phyloP scores from a whole-genome alignment of 345 rosid species.

The Syzygium aromaticum region DNA sequence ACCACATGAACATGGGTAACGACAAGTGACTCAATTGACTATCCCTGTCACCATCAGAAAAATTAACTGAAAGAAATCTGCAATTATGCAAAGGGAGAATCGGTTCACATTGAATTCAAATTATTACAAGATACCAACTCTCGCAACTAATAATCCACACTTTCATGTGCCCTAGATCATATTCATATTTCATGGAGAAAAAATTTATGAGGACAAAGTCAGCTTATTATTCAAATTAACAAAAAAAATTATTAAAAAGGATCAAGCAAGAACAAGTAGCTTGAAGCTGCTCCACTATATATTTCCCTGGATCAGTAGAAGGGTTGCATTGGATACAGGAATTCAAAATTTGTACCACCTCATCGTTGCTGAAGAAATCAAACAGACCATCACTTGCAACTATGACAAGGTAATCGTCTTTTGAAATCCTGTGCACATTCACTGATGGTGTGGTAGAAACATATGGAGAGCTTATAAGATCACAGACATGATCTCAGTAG shows the following conservation, averaged over 20 bases:
- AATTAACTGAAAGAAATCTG: background rate
- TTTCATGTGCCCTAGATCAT: background rate
- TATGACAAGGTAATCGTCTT: constrained; percentile 78
- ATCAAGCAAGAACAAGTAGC: background rate
- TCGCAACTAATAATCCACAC: background rate
- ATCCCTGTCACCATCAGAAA: background rate
- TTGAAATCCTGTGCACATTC: constrained; percentile 57
- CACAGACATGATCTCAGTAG: constrained; percentile 10
- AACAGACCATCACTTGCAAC: constrained; percentile 90
- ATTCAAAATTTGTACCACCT: constrained; percentile 62
- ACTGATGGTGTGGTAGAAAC: constrained; percentile 75
- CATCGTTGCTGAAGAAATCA: constrained; percentile 86
- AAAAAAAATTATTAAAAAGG: background rate
- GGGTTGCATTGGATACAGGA: constrained; percentile 50
- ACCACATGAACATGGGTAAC: background rate
- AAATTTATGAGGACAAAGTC: background rate
- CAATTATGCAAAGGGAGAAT: background rate
- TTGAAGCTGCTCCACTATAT: constrained; percentile 49
- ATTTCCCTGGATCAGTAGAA: constrained; percentile 88
- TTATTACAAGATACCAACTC: background rate
- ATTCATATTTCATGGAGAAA: background rate
- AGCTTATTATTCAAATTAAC: background rate
- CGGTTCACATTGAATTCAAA: background rate
- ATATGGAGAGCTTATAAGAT: constrained; percentile 88
- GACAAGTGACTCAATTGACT: background rate